Base-by-base conservation (phyloP, 192 early-diverging fungal genomes). In the Entophlyctis luteolus region DNA sequence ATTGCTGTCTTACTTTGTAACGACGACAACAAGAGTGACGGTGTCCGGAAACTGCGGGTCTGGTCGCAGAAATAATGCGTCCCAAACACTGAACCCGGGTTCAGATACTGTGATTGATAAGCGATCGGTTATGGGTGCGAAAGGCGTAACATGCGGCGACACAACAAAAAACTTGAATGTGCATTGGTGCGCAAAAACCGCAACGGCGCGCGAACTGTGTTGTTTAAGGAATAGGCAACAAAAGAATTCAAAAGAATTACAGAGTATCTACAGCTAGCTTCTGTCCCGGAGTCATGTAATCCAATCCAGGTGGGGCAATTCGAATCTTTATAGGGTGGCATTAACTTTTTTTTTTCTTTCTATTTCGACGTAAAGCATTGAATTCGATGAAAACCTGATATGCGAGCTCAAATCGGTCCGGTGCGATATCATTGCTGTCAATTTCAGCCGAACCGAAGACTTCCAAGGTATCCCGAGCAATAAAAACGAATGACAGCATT, bases 191-290 rank as follows among this genome's bases (percentile, higher is more conserved):
- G 75, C 59, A 1, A 56, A 35, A 8, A 73, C 75, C 32, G 57
- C 67, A 31, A 77, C 59, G 3, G 75, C 75, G 37, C 75, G 75
- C 5, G 59, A 63, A 39, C 70, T 72, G 22, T 37, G 22, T 1
- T 60, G 18, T 3, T 33, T 42, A 12, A 42, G n/a, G 8, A 8
- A 42, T 12, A 42, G 39, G 27, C 18, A n/a, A 20, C 50, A 14
- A 8, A 1, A 35, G 28, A n/a, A 28, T 18, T 16, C 22, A 48
- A 8, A 55, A 48, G 0, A 0, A 4, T 14, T 59, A 77, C 76
- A 59, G 38, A 23, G 69, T 72, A 72, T 78, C 77, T 1, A 78
- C 77, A 20, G 77, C 65, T 20, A 78, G 22, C 4, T 39, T 47
- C 27, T 62, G 65, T 1, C 72, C 77, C 18, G 67, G 50, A 12